phyloP scores from a whole-genome alignment of 2,329 filamentous ascomycete species.

The Lasiodiplodia gonubiensis region DNA sequence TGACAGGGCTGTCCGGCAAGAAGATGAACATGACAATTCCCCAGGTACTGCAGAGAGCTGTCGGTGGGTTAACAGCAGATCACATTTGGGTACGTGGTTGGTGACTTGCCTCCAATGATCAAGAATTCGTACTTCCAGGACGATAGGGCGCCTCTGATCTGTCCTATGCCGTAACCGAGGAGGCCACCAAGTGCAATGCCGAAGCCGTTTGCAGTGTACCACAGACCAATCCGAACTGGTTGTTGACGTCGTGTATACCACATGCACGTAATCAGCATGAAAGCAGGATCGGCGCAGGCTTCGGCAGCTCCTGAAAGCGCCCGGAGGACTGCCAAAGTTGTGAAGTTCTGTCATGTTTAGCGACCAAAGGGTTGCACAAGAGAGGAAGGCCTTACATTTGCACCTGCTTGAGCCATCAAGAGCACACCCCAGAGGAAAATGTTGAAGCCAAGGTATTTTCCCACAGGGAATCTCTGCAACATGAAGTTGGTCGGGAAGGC shows the following conservation, averaged over 20 bases:
- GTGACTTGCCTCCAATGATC: conserved; percentile 53
- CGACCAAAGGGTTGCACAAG: background rate
- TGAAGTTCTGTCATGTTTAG: conserved; percentile 50
- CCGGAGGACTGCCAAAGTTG: conserved; percentile 61
- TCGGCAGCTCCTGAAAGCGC: conserved; percentile 64
- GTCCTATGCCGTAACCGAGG: conserved; percentile 65
- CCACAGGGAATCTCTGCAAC: conserved; percentile 55
- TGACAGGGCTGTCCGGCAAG: conserved; percentile 59
- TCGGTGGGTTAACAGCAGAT: conserved; percentile 6
- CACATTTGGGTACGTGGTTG: too few relatives aligned
- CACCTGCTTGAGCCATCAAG: conserved; percentile 43
- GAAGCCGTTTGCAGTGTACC: conserved; percentile 64
- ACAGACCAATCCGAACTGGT: conserved; percentile 64
- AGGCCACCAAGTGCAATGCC: conserved; percentile 65
- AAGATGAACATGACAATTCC: conserved; percentile 63
- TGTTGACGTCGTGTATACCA: conserved; percentile 70
- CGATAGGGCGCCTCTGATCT: conserved; percentile 61
- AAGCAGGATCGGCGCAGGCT: conserved; percentile 63
- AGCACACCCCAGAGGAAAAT: conserved; percentile 63
- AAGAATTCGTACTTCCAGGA: conserved; percentile 73
- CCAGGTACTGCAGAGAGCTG: conserved; percentile 62
- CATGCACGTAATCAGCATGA: conserved; percentile 70
- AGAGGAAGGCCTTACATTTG: conserved; percentile 36
- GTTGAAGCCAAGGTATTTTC: conserved; percentile 58
- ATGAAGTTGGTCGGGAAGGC: conserved; percentile 60